These are phyloP conservation scores for Phanerochaete carnosa DNA, from an alignment of 768 basidiomycete genomes.

Conservation along the genomic window DNA sequence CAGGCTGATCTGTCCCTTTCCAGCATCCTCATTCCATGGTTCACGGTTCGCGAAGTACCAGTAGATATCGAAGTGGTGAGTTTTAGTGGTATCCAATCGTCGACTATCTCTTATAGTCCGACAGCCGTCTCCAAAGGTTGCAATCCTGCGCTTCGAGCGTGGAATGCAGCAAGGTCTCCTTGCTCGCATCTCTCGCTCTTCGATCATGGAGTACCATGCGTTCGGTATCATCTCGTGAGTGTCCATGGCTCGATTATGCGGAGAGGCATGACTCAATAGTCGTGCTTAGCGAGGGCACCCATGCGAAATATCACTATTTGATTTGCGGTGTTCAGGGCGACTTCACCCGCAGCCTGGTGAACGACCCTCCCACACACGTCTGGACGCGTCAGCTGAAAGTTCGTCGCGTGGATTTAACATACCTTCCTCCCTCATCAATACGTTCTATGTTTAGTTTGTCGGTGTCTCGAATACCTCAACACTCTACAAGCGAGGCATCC, in stretches of 20 bases:
- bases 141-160: constrained; percentile 38
- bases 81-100: constrained; percentile 1
- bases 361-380: constrained; percentile 35
- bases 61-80: constrained; percentile 41
- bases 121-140: constrained; percentile 41
- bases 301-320: constrained; percentile 40
- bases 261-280: background rate
- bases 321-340: constrained; percentile 46
- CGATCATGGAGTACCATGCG: constrained; percentile 43
- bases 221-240: constrained; percentile 39
- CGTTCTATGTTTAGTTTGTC: constrained; percentile 29
- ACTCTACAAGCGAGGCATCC: constrained; percentile 41
- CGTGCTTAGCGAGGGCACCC: constrained; percentile 33
- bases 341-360: constrained; percentile 39
- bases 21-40: constrained; percentile 38
- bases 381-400: constrained; percentile 45
- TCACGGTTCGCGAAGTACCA: constrained; percentile 35
- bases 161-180: constrained; percentile 47
- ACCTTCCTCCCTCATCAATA: background rate
- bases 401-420: background rate
- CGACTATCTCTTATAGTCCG: background rate
- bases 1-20: background rate
- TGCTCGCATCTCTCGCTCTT: constrained; percentile 36
- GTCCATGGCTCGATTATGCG: background rate
- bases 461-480: constrained; percentile 42